Percentiles rank a stretch among this genome's conserved stretches.
Evolutionary conservation across 1,284 basidiomycete species (phyloP).

Genomic region (Lentinula novae-zelandiae): DNA sequence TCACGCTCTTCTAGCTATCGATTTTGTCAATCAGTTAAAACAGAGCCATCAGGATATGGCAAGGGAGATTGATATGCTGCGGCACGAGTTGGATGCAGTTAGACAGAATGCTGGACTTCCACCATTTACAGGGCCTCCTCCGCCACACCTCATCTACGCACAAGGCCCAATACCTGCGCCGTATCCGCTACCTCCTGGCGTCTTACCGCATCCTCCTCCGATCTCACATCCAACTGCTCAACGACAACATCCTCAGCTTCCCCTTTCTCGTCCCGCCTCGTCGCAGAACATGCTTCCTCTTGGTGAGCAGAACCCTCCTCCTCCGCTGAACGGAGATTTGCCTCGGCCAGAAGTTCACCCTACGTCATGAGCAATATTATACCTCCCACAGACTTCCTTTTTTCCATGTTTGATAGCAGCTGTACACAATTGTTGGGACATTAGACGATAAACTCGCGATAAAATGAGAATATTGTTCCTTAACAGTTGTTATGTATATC

Average conservation of each 20-base stretch:
- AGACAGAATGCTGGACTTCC: slow-evolving; percentile 52
- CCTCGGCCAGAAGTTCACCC: slow-evolving; percentile 13
- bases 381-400: not conserved
- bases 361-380: slow-evolving; percentile 22
- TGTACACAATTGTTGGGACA: slow-evolving; percentile 2
- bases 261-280: slow-evolving; percentile 37
- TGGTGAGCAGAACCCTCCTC: slow-evolving; percentile 14
- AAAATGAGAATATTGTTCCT: not conserved
- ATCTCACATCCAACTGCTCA: slow-evolving; percentile 33
- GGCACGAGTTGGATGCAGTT: slow-evolving; percentile 67
- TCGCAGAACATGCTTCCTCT: slow-evolving; percentile 49
- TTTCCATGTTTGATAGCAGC: not conserved
- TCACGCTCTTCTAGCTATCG: slow-evolving; percentile 60
- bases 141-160: slow-evolving; percentile 50
- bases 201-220: slow-evolving; percentile 36
- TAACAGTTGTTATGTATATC: not conserved
- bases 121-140: slow-evolving; percentile 41
- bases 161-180: slow-evolving; percentile 40
- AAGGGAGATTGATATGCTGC: slow-evolving; percentile 73
- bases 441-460: not conserved
- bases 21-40: slow-evolving; percentile 80
- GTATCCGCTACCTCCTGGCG: slow-evolving; percentile 39
- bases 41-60: slow-evolving; percentile 70
- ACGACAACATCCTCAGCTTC: slow-evolving; percentile 23
- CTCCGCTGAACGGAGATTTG: slow-evolving; percentile 31